These are phyloP conservation scores for Dictyostelium firmibasis DNA, from an alignment of 78 protist genomes.

Conservation along the genomic window DNA sequence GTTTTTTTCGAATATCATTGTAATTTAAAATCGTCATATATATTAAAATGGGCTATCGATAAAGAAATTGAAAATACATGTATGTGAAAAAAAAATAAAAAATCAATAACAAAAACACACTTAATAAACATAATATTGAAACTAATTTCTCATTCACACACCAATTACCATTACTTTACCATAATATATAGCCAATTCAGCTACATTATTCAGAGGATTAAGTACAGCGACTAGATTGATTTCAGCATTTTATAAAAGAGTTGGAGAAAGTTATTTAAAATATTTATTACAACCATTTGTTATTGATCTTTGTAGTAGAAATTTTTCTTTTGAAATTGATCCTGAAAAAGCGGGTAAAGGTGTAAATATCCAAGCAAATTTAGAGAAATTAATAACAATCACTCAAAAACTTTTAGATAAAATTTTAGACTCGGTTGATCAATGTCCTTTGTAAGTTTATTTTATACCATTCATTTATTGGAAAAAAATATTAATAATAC, in stretches of 20 bases:
- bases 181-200: background rate
- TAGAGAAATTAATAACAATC: slow-evolving; percentile 44
- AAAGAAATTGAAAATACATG: slow-evolving; percentile 35
- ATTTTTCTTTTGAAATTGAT: slow-evolving; percentile 66
- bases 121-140: background rate
- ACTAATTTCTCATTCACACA: no score
- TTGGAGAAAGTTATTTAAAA: slow-evolving; percentile 47
- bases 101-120: background rate
- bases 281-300: slow-evolving; percentile 63
- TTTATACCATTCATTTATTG: no score
- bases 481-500: no score
- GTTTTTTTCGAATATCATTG: slow-evolving; percentile 49
- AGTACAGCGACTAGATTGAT: slow-evolving; percentile 65
- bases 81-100: background rate
- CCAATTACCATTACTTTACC: no score
- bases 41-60: slow-evolving; percentile 71
- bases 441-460: slow-evolving; percentile 44
- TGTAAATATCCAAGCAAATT: slow-evolving; percentile 30
- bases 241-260: slow-evolving; percentile 58
- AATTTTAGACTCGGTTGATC: slow-evolving; percentile 32
- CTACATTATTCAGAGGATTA: slow-evolving; percentile 68
- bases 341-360: slow-evolving; percentile 67
- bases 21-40: slow-evolving; percentile 13
- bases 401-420: slow-evolving; percentile 65
- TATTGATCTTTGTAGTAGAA: slow-evolving; percentile 41